phyloP scores from a whole-genome alignment of 1,284 basidiomycete genomes.

The Apiotrichum domesticum region DNA sequence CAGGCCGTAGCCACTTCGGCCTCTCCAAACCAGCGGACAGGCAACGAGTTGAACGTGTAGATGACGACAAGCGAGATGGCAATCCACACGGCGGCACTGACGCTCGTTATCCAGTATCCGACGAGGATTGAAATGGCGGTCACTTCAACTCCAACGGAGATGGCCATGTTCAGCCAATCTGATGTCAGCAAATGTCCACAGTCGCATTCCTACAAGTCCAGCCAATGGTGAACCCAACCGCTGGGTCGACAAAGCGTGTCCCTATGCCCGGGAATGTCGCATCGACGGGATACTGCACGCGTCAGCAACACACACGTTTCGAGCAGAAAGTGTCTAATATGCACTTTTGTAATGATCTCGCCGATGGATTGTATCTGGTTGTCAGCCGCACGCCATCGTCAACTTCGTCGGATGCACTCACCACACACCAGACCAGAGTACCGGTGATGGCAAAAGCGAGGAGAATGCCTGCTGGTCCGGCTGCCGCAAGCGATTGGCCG shows the following conservation, averaged over 20 bases:
- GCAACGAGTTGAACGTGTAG: slow-evolving; percentile 2
- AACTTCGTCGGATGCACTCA: neutral
- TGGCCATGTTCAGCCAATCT: slow-evolving; percentile 63
- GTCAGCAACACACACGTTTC: too few relatives aligned
- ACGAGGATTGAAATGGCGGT: slow-evolving; percentile 69
- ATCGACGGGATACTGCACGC: slow-evolving; percentile 11
- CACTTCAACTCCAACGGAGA: slow-evolving; percentile 69
- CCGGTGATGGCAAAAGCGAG: slow-evolving; percentile 13
- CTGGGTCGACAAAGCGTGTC: slow-evolving; percentile 52
- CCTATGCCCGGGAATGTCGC: slow-evolving; percentile 9
- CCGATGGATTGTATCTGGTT: slow-evolving; percentile 11
- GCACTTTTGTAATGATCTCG: slow-evolving; percentile 6
- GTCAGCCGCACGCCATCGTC: neutral
- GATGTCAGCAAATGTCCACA: neutral
- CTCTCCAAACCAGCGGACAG: slow-evolving; percentile 34
- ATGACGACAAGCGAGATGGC: slow-evolving; percentile 57
- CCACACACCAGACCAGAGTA: slow-evolving; percentile 11
- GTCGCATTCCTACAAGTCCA: slow-evolving; percentile 55
- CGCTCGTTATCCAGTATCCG: slow-evolving; percentile 57
- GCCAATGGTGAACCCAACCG: slow-evolving; percentile 72
- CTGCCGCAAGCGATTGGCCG: slow-evolving; percentile 3
- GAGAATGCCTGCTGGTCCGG: slow-evolving; percentile 9
- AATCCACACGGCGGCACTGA: slow-evolving; percentile 66
- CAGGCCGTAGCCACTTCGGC: slow-evolving; percentile 52
- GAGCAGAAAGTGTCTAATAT: too few relatives aligned